Evolutionary conservation across 768 basidiomycete genomes (phyloP).

Genomic region (Lactifluus rugatus): DNA sequence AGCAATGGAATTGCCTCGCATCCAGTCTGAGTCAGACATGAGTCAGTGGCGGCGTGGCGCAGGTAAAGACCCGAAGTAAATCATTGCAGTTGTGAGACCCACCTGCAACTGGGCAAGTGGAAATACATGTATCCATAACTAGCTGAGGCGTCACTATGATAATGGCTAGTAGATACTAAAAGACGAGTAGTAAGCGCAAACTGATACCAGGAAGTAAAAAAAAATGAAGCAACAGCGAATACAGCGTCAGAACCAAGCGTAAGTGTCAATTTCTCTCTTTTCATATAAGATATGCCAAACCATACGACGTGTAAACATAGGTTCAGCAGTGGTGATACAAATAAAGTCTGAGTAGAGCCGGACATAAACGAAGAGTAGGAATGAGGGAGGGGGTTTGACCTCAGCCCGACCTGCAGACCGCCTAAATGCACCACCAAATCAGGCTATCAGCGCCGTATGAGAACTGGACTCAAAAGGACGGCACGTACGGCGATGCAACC

Average conservation of each 20-base stretch:
- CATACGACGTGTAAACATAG: not conserved
- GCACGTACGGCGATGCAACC: not conserved
- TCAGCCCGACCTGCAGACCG: slow-evolving; percentile 19
- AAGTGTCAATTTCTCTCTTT: not conserved
- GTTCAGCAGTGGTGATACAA: not conserved
- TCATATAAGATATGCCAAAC: not conserved
- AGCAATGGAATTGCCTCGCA: not conserved
- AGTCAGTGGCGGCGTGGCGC: not conserved
- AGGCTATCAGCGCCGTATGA: not conserved
- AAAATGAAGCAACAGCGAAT: not conserved
- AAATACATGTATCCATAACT: not conserved
- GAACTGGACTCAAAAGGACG: not conserved
- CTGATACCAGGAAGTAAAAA: not conserved
- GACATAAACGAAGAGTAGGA: not conserved
- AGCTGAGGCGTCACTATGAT: not conserved
- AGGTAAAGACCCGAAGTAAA: not conserved
- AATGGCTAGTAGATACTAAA: not conserved
- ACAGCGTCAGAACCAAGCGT: not conserved
- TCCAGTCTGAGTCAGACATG: not conserved
- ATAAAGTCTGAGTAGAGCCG: not conserved
- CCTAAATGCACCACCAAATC: not conserved
- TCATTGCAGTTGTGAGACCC: not conserved
- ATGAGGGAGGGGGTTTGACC: not conserved
- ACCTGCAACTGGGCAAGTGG: not conserved
- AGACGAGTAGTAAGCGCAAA: not conserved